phyloP scores from a whole-genome alignment of 331 rosid genomes.

The Rhamnella rubrinervis region DNA sequence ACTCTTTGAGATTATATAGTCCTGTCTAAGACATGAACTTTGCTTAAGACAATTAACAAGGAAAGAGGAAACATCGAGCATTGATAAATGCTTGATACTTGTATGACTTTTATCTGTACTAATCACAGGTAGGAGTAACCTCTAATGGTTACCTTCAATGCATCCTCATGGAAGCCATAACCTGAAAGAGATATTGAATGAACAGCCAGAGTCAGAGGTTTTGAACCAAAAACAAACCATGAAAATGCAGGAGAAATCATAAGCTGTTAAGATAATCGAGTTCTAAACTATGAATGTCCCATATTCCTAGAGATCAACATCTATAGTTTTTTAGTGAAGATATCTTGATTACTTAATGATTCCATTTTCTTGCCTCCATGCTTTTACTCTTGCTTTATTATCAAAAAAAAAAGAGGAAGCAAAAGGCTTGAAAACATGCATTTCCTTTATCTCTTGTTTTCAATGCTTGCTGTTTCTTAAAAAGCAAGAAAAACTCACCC shows the following conservation, averaged over 20 bases:
- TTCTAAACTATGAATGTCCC: neutral
- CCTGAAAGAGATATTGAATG: slow-evolving; percentile 43
- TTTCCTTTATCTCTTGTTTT: too few relatives aligned
- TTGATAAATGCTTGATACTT: neutral
- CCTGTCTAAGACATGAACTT: neutral
- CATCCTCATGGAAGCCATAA: slow-evolving; percentile 96
- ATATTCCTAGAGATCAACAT: neutral
- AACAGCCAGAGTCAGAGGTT: neutral
- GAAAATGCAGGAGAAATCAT: neutral
- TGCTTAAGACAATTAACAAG: neutral
- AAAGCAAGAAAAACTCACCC: slow-evolving; percentile 43
- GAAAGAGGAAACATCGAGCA: too few relatives aligned
- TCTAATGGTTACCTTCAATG: slow-evolving; percentile 60
- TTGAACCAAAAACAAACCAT: neutral
- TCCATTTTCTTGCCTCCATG: neutral
- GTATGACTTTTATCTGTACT: neutral
- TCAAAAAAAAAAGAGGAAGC: neutral
- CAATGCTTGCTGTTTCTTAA: neutral
- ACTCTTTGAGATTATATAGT: neutral
- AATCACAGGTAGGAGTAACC: neutral
- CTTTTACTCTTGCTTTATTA: neutral
- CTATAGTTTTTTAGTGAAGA: neutral
- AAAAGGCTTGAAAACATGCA: neutral
- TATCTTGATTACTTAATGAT: neutral
- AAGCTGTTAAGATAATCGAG: neutral